These are phyloP conservation scores for Chlamydomonas eustigma DNA, from an alignment of 139 green algal species.

Conservation along the genomic window DNA sequence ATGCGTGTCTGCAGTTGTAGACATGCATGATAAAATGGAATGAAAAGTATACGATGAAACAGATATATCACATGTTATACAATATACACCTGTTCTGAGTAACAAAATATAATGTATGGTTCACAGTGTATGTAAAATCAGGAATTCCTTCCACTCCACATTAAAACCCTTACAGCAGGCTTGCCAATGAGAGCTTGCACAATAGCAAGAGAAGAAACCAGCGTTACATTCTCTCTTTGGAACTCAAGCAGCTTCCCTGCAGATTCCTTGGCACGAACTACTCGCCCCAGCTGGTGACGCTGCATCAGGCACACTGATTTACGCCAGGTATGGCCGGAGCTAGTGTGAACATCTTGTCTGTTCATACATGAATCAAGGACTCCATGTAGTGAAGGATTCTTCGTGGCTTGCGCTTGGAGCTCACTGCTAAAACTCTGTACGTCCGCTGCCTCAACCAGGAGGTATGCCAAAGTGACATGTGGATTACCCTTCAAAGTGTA, in stretches of 20 bases:
- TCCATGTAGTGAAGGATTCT: neutral
- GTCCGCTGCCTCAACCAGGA: constrained; percentile 23
- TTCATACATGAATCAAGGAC: too few species aligned
- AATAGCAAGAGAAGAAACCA: constrained; percentile 43
- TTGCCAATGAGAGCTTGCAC: constrained; percentile 37
- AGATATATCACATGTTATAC: too few species aligned
- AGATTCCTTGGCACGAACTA: constrained; percentile 18
- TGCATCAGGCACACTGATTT: neutral
- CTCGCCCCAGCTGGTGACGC: neutral
- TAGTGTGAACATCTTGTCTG: neutral
- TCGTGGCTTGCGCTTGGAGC: neutral
- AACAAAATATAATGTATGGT: too few species aligned
- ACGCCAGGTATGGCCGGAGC: neutral
- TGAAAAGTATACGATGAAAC: too few species aligned
- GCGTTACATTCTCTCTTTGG: constrained; percentile 34
- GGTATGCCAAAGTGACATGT: constrained; percentile 23
- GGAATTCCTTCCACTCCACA: too few species aligned
- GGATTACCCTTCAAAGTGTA: neutral
- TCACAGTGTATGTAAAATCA: too few species aligned
- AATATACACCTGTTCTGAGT: too few species aligned
- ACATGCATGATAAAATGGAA: too few species aligned
- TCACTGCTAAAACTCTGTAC: neutral
- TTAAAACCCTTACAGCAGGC: neutral
- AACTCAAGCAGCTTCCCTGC: constrained; percentile 44
- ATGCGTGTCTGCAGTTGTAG: too few species aligned